Evolutionary conservation across 192 early-diverging fungal genomes (phyloP).

Genomic region (Phycomyces nitens): DNA sequence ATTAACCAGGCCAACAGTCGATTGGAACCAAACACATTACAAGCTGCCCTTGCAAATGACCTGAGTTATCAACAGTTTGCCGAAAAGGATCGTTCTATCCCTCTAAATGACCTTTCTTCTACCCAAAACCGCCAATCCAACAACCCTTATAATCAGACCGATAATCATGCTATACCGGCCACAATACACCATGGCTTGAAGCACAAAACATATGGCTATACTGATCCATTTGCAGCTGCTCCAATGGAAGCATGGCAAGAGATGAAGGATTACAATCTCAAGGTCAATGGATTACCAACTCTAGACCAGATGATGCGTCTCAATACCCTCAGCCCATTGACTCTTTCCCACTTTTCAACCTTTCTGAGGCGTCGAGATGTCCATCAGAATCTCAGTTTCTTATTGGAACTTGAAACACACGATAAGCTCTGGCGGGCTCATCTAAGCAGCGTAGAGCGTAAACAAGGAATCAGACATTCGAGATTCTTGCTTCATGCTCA

Average conservation of each 20-base stretch:
- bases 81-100: conserved; percentile 21
- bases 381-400: conserved; percentile 42
- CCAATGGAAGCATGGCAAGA: conserved; percentile 39
- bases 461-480: not conserved
- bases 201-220: conserved; percentile 24
- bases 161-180: not conserved
- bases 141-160: conserved; percentile 16
- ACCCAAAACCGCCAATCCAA: conserved; percentile 4
- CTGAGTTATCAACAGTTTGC: conserved; percentile 15
- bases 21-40: conserved; percentile 4
- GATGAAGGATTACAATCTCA: conserved; percentile 38
- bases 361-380: conserved; percentile 31
- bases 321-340: conserved; percentile 30
- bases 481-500: no score
- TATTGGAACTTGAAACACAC: conserved; percentile 41
- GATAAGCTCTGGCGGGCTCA: conserved; percentile 36
- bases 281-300: conserved; percentile 37
- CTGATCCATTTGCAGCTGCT: conserved; percentile 28
- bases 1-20: conserved; percentile 33
- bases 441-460: conserved; percentile 15
- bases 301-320: conserved; percentile 32
- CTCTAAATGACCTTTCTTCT: conserved; percentile 7
- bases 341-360: conserved; percentile 36
- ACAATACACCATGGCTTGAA: conserved; percentile 1
- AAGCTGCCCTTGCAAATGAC: conserved; percentile 23